Evolutionary conservation across 441 rosid genomes (phyloP).

Genomic region (Mallotus repandus): DNA sequence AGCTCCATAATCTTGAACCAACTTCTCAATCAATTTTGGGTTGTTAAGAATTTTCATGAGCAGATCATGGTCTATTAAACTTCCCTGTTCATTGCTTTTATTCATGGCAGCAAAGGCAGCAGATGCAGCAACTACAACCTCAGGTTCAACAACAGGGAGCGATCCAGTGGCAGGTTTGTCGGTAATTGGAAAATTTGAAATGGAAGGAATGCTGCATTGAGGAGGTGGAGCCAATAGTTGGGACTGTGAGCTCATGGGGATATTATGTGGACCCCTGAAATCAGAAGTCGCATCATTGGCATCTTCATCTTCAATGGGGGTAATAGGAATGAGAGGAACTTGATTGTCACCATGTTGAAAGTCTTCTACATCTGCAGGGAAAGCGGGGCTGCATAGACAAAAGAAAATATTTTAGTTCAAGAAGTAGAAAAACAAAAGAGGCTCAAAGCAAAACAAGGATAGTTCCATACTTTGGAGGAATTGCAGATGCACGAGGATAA

Average conservation of each 20-base stretch:
- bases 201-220: slow-evolving; percentile 27
- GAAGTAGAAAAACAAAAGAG: slow-evolving; percentile 19
- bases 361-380: slow-evolving; percentile 46
- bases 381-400: slow-evolving; percentile 56
- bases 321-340: slow-evolving; percentile 63
- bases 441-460: slow-evolving; percentile 12
- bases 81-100: slow-evolving; percentile 65
- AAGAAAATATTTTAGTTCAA: slow-evolving; percentile 21
- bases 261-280: slow-evolving; percentile 30
- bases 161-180: slow-evolving; percentile 37
- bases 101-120: slow-evolving; percentile 72
- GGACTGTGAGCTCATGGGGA: slow-evolving; percentile 43
- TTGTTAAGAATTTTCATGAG: slow-evolving; percentile 76
- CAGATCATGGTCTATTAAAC: slow-evolving; percentile 73
- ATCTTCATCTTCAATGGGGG: slow-evolving; percentile 92
- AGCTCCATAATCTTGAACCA: slow-evolving; percentile 54
- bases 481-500: slow-evolving; percentile 55
- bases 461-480: slow-evolving; percentile 46
- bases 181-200: slow-evolving; percentile 20
- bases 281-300: slow-evolving; percentile 45
- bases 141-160: slow-evolving; percentile 40
- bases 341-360: slow-evolving; percentile 41
- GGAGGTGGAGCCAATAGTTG: slow-evolving; percentile 34
- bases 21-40: slow-evolving; percentile 71
- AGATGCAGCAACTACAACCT: slow-evolving; percentile 53